These are phyloP conservation scores for Colletotrichum sp. DNA, from an alignment of 2,329 filamentous ascomycete species.

Conservation along the genomic window DNA sequence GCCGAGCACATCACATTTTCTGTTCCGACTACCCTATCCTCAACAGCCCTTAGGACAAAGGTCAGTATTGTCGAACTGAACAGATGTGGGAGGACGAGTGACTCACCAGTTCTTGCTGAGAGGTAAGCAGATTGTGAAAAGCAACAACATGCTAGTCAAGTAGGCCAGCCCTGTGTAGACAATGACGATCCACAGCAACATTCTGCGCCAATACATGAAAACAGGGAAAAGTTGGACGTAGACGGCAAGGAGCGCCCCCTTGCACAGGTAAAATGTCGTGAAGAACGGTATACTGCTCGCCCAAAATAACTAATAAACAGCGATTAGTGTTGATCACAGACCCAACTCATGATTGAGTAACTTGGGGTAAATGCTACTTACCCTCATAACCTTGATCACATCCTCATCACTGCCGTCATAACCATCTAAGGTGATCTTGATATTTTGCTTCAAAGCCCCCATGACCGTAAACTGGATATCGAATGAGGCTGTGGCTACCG, in stretches of 20 bases:
- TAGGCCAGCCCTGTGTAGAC: conserved; percentile 9
- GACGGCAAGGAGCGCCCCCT: conserved; percentile 14
- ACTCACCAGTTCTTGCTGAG: conserved; percentile 9
- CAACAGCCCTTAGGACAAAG: not conserved
- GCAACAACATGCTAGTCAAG: conserved; percentile 5
- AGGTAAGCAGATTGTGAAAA: conserved; percentile 9
- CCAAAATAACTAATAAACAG: not conserved
- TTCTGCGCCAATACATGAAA: conserved; percentile 12
- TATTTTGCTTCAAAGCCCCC: conserved; percentile 10
- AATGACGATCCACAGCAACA: conserved; percentile 3
- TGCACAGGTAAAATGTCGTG: conserved; percentile 13
- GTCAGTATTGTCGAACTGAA: not conserved
- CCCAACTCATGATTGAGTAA: too few relatives aligned
- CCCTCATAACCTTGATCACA: not conserved
- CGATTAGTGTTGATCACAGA: not conserved
- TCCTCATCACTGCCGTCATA: conserved; percentile 2
- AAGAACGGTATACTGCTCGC: conserved; percentile 18
- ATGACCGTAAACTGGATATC: conserved; percentile 15
- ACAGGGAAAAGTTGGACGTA: conserved; percentile 14
- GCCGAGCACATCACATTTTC: conserved; percentile 12
- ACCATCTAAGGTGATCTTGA: conserved; percentile 10
- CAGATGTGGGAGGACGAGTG: not conserved
- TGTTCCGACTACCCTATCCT: not conserved
- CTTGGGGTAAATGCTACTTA: not conserved
- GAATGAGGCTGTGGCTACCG: conserved; percentile 8